phyloP scores from a whole-genome alignment of 352 stramenopile species.

The Phytophthora hybrid region DNA sequence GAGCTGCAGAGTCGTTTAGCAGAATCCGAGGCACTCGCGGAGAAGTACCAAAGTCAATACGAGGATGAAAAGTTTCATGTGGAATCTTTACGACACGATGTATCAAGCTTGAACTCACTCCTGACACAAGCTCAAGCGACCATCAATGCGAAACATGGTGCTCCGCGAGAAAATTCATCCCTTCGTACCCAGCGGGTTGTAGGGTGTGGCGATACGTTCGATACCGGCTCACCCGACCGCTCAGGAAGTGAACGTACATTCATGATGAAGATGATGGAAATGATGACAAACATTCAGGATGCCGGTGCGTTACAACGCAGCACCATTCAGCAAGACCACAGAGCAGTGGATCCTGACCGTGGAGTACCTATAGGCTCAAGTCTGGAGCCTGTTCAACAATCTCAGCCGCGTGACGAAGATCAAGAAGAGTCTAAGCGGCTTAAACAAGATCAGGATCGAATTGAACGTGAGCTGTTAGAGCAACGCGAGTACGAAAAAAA shows the following conservation, averaged over 20 bases:
- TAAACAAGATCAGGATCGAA: constrained; percentile 46
- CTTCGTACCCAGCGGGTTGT: constrained; percentile 15
- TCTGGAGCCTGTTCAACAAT: not conserved
- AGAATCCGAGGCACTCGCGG: constrained; percentile 56
- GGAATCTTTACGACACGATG: constrained; percentile 71
- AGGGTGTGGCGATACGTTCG: not conserved
- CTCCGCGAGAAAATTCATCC: constrained; percentile 12
- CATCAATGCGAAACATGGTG: constrained; percentile 52
- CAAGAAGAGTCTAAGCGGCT: constrained; percentile 57
- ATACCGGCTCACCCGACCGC: not conserved
- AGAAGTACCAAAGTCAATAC: constrained; percentile 76
- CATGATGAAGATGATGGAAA: constrained; percentile 76
- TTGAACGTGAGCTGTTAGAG: constrained; percentile 59
- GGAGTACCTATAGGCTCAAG: not conserved
- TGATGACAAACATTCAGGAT: constrained; percentile 53
- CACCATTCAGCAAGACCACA: not conserved
- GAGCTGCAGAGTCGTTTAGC: constrained; percentile 60
- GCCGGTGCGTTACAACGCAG: constrained; percentile 1
- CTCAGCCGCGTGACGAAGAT: constrained; percentile 32
- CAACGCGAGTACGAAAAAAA: constrained; percentile 58
- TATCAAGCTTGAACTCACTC: constrained; percentile 67
- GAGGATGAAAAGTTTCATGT: constrained; percentile 85
- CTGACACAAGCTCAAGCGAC: constrained; percentile 66
- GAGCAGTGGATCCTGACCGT: not conserved
- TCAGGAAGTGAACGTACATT: constrained; percentile 46